phyloP scores from a whole-genome alignment of 1,284 basidiomycete species.

The Stygiomarasmius scandens region DNA sequence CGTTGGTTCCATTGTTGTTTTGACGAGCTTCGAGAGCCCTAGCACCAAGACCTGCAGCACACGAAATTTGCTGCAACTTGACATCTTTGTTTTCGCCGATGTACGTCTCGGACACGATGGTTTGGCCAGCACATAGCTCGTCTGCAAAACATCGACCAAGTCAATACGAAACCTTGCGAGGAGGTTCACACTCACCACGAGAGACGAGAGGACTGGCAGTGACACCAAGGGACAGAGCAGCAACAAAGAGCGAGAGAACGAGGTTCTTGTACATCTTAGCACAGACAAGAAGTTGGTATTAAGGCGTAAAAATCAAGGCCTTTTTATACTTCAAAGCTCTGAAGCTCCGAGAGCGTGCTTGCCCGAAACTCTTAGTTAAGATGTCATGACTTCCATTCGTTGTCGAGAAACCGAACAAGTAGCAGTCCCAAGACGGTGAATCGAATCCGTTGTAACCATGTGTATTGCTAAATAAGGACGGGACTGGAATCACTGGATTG shows the following conservation, averaged over 20 bases:
- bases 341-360: too few relatives aligned
- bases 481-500: slow-evolving; percentile 2
- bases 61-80: slow-evolving; percentile 32
- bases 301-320: background rate
- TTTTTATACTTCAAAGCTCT: background rate
- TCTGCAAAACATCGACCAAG: background rate
- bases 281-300: background rate
- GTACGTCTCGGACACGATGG: slow-evolving; percentile 23
- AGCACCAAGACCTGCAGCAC: slow-evolving; percentile 19
- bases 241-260: background rate
- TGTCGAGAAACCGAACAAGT: background rate
- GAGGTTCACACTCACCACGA: background rate
- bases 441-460: background rate
- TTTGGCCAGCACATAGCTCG: slow-evolving; percentile 11
- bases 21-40: slow-evolving; percentile 21
- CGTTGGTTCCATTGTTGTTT: slow-evolving; percentile 26
- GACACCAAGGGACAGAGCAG: background rate
- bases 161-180: background rate
- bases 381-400: background rate
- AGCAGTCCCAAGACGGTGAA: background rate
- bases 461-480: slow-evolving; percentile 13
- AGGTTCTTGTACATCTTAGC: background rate
- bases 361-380: too few relatives aligned
- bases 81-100: slow-evolving; percentile 41
- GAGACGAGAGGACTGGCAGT: background rate